phyloP scores from a whole-genome alignment of 768 basidiomycete genomes.

The Hericium alpestre region DNA sequence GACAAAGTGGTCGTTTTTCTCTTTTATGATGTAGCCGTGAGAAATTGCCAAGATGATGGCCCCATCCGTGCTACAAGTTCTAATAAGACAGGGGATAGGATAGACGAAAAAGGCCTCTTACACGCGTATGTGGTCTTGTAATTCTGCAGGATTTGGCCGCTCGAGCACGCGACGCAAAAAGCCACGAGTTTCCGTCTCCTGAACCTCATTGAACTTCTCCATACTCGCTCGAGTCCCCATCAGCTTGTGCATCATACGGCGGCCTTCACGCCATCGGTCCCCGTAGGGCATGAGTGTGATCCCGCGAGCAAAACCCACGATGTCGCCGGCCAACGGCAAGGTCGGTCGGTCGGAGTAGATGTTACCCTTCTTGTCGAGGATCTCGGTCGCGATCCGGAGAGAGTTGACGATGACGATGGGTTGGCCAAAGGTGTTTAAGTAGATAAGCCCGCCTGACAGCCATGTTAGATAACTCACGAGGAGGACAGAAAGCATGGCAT shows the following conservation, averaged over 20 bases:
- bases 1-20: slow-evolving; percentile 18
- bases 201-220: not conserved
- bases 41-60: slow-evolving; percentile 19
- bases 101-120: not conserved
- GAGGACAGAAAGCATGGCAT: too few species aligned
- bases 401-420: slow-evolving; percentile 40
- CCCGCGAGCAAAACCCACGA: slow-evolving; percentile 30
- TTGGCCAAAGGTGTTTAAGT: slow-evolving; percentile 21
- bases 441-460: slow-evolving; percentile 1
- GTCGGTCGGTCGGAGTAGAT: slow-evolving; percentile 39
- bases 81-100: not conserved
- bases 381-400: slow-evolving; percentile 25
- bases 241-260: slow-evolving; percentile 32
- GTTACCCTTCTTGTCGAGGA: slow-evolving; percentile 36
- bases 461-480: too few species aligned
- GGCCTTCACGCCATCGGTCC: slow-evolving; percentile 31
- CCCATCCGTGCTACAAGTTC: slow-evolving; percentile 14
- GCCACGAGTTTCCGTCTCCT: slow-evolving; percentile 6
- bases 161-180: slow-evolving; percentile 5
- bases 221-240: slow-evolving; percentile 22
- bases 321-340: slow-evolving; percentile 37
- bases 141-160: not conserved
- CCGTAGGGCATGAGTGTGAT: slow-evolving; percentile 36
- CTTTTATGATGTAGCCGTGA: slow-evolving; percentile 18
- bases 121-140: slow-evolving; percentile 3